These are phyloP conservation scores for Podila epigama DNA, from an alignment of 192 early-diverging fungal species.

Conservation along the genomic window DNA sequence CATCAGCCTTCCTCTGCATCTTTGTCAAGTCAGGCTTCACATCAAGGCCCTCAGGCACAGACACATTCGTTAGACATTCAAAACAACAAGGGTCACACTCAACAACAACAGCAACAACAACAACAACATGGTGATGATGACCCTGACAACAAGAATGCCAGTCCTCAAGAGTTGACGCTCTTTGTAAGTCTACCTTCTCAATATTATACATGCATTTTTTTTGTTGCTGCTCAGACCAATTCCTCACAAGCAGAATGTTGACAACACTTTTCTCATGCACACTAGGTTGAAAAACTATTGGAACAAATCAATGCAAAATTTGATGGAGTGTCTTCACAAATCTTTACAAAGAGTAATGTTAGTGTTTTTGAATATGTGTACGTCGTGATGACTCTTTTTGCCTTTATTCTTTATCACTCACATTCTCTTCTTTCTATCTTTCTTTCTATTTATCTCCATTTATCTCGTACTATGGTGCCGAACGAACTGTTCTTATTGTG, in stretches of 20 bases:
- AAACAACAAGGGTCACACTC: constrained; percentile 13
- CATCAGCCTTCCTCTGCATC: constrained; percentile 13
- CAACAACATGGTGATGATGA: background rate
- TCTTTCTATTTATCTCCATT: background rate
- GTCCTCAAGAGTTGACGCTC: constrained; percentile 41
- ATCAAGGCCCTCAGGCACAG: constrained; percentile 36
- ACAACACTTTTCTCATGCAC: background rate
- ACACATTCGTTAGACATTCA: constrained; percentile 48
- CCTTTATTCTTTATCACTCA: too few relatives aligned
- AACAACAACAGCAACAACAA: background rate
- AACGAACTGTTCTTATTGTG: too few relatives aligned
- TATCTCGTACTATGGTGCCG: too few relatives aligned
- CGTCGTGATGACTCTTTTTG: too few relatives aligned
- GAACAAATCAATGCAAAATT: constrained; percentile 46
- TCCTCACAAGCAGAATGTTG: background rate
- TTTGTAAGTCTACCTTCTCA: constrained; percentile 5
- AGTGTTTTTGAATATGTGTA: too few relatives aligned
- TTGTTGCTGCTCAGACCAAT: background rate
- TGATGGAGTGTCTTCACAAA: constrained; percentile 37
- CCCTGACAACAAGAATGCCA: constrained; percentile 23
- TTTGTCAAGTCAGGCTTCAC: constrained; percentile 8
- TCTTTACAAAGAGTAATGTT: constrained; percentile 45
- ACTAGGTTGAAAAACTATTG: constrained; percentile 35
- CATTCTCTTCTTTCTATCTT: background rate
- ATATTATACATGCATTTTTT: background rate